Evolutionary conservation across 163 green algal species (phyloP).

Genomic region (Smithsoniella earleae): DNA sequence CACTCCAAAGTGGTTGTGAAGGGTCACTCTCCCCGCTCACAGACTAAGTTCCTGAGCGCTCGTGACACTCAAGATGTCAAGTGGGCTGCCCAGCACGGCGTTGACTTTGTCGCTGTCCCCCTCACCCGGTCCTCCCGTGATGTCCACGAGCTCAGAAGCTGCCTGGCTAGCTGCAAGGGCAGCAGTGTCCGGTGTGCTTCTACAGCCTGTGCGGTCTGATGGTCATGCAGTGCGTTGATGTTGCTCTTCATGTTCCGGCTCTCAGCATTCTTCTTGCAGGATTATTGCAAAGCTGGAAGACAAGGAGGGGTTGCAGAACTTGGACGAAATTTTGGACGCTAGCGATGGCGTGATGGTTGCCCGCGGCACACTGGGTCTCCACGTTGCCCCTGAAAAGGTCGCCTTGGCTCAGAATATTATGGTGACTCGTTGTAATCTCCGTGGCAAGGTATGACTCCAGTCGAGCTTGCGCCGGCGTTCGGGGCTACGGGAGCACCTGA

Average conservation of each 20-base stretch:
- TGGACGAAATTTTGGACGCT: constrained; percentile 52
- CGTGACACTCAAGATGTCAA: not conserved
- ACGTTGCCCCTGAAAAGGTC: constrained; percentile 54
- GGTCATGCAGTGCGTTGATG: constrained; percentile 31
- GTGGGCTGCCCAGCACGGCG: not conserved
- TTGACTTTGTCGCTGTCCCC: constrained; percentile 18
- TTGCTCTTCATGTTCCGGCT: not conserved
- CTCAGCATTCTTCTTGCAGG: constrained; percentile 30
- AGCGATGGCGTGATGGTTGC: constrained; percentile 60
- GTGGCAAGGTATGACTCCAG: not conserved
- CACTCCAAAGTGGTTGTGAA: not conserved
- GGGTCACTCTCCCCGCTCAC: not conserved
- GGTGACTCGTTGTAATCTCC: constrained; percentile 29
- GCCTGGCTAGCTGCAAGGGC: not conserved
- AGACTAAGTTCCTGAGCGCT: not conserved
- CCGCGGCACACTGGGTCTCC: constrained; percentile 53
- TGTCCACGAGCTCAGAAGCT: not conserved
- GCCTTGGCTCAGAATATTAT: constrained; percentile 48
- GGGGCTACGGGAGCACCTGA: too few species aligned
- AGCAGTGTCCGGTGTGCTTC: not conserved
- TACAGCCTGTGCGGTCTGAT: constrained; percentile 32
- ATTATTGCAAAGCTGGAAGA: constrained; percentile 60
- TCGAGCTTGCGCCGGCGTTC: too few species aligned
- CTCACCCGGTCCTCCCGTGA: not conserved
- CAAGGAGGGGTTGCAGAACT: constrained; percentile 41